Conservation (phyloP, 345 rosid species). For the Anacardium occidentale region DNA sequence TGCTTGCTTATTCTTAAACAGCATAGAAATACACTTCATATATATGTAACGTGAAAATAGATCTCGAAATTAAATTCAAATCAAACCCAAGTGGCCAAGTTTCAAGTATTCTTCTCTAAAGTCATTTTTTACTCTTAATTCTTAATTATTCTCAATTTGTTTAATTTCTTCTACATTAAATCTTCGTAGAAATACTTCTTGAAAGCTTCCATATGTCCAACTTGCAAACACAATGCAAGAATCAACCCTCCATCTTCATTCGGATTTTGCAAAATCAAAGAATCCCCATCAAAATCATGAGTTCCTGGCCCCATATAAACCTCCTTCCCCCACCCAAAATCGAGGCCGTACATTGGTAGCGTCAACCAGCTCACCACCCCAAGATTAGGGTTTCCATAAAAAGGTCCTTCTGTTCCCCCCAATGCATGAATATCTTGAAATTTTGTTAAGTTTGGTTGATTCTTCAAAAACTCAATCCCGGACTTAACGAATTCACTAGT, state of each 20-base stretch:
- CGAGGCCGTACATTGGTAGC: slow-evolving; percentile 50
- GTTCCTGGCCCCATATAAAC: slow-evolving; percentile 51
- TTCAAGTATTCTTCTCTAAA: no score
- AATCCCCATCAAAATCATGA: slow-evolving; percentile 53
- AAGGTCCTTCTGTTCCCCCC: slow-evolving; percentile 46
- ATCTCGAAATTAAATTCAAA: no score
- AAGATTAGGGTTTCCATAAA: slow-evolving; percentile 63
- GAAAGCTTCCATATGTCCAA: slow-evolving; percentile 34
- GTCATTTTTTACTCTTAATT: not conserved
- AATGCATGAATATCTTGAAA: slow-evolving; percentile 55
- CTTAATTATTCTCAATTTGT: no score
- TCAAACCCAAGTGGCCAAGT: no score
- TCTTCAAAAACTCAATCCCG: slow-evolving; percentile 42
- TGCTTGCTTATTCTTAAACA: no score
- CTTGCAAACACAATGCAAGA: slow-evolving; percentile 36
- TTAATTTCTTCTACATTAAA: slow-evolving; percentile 4
- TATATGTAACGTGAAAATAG: no score
- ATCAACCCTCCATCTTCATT: slow-evolving; percentile 30
- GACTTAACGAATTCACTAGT: slow-evolving; percentile 37
- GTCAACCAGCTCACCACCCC: slow-evolving; percentile 62
- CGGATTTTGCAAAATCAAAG: slow-evolving; percentile 34
- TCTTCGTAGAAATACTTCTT: slow-evolving; percentile 36
- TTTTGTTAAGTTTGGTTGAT: slow-evolving; percentile 37
- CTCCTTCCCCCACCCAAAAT: slow-evolving; percentile 68
- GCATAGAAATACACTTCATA: no score